phyloP scores from a whole-genome alignment of 2,329 filamentous ascomycete species.

The Paramyrothecium sp. region DNA sequence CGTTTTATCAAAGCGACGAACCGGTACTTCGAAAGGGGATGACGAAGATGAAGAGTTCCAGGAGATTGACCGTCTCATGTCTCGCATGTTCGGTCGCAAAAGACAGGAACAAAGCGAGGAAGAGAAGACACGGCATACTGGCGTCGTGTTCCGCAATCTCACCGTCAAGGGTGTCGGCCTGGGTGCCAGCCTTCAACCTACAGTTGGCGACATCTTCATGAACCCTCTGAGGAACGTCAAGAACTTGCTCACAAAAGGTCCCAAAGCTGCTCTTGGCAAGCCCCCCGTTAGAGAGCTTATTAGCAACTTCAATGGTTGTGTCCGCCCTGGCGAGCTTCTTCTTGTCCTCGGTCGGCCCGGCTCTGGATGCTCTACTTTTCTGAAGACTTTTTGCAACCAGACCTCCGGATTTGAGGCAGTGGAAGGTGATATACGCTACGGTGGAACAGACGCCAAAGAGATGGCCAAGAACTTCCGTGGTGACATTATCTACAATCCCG shows the following conservation, averaged over 20 bases:
- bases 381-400: slow-evolving; percentile 72
- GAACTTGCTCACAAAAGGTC: slow-evolving; percentile 44
- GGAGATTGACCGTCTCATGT: slow-evolving; percentile 64
- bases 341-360: slow-evolving; percentile 67
- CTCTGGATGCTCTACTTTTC: slow-evolving; percentile 67
- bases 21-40: slow-evolving; percentile 36
- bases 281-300: slow-evolving; percentile 64
- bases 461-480: slow-evolving; percentile 56
- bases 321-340: slow-evolving; percentile 69
- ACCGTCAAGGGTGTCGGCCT: slow-evolving; percentile 70
- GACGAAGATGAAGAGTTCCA: slow-evolving; percentile 24
- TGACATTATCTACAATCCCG: slow-evolving; percentile 67
- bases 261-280: slow-evolving; percentile 51
- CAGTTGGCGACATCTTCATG: slow-evolving; percentile 63
- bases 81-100: slow-evolving; percentile 66
- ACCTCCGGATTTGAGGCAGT: slow-evolving; percentile 62
- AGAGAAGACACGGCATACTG: slow-evolving; percentile 67
- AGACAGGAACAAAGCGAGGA: slow-evolving; percentile 66
- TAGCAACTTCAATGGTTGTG: slow-evolving; percentile 63
- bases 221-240: slow-evolving; percentile 47
- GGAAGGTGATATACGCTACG: slow-evolving; percentile 64
- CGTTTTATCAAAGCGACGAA: slow-evolving; percentile 47
- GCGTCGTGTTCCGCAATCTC: slow-evolving; percentile 68
- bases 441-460: slow-evolving; percentile 40
- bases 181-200: slow-evolving; percentile 53